Evolutionary conservation across 2,329 filamentous ascomycete species (phyloP).

Genomic region (Ascochyta viciae-villosae): DNA sequence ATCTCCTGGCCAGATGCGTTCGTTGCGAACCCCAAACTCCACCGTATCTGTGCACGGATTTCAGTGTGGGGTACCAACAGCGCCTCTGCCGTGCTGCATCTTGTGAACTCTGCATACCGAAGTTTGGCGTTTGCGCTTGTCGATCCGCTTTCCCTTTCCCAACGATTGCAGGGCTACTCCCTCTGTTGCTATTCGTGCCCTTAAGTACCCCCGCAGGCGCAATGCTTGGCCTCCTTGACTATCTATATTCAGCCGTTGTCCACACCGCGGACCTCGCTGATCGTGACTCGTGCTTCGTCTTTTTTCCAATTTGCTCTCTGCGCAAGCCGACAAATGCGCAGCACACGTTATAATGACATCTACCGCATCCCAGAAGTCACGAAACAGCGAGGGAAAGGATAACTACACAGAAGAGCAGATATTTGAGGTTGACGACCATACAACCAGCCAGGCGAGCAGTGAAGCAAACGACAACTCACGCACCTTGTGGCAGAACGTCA

Average conservation of each 20-base stretch:
- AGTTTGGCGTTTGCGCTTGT: slow-evolving; percentile 9
- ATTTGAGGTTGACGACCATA: slow-evolving; percentile 16
- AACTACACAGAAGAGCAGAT: slow-evolving; percentile 17
- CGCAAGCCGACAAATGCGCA: neutral
- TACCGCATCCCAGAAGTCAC: slow-evolving; percentile 7
- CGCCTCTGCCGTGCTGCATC: slow-evolving; percentile 11
- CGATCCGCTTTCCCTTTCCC: slow-evolving; percentile 13
- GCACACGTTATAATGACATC: slow-evolving; percentile 13
- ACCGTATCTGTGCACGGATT: neutral
- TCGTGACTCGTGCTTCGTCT: neutral
- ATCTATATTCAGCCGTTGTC: slow-evolving; percentile 17
- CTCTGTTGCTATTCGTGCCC: slow-evolving; percentile 12
- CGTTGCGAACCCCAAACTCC: neutral
- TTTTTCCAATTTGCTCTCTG: neutral
- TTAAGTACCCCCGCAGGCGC: slow-evolving; percentile 8
- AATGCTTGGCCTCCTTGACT: slow-evolving; percentile 12
- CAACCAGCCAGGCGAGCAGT: slow-evolving; percentile 6
- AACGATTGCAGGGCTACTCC: neutral
- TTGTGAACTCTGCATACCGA: slow-evolving; percentile 1
- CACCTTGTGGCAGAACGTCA: slow-evolving; percentile 40
- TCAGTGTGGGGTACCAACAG: slow-evolving; percentile 6
- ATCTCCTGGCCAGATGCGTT: neutral
- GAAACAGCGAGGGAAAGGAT: slow-evolving; percentile 9
- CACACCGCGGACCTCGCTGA: slow-evolving; percentile 2
- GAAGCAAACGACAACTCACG: slow-evolving; percentile 26